phyloP scores from a whole-genome alignment of 192 early-diverging fungal species.

The Backusella luteola region DNA sequence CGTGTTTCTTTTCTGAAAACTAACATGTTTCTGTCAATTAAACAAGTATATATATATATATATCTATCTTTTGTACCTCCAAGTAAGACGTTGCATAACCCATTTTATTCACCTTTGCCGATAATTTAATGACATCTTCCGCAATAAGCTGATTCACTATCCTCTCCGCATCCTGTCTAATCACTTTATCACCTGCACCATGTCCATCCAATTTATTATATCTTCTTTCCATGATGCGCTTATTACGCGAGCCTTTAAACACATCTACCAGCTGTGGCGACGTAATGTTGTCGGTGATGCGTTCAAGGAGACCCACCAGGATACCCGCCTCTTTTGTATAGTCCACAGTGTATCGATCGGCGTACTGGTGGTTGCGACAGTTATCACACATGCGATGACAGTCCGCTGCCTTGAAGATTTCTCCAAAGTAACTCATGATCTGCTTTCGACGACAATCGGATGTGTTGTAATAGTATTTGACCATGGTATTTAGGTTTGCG shows the following conservation, averaged over 20 bases:
- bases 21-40: no score
- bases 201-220: slow-evolving; percentile 53
- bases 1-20: not conserved
- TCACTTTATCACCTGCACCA: slow-evolving; percentile 52
- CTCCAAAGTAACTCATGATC: slow-evolving; percentile 90
- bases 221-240: slow-evolving; percentile 36
- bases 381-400: slow-evolving; percentile 90
- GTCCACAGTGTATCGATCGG: slow-evolving; percentile 41
- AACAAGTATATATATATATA: no score
- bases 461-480: slow-evolving; percentile 83
- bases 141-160: slow-evolving; percentile 51
- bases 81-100: slow-evolving; percentile 48
- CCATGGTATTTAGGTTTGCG: slow-evolving; percentile 63
- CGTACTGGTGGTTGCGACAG: slow-evolving; percentile 49
- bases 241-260: slow-evolving; percentile 67
- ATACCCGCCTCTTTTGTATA: slow-evolving; percentile 52
- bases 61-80: not conserved
- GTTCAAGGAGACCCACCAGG: slow-evolving; percentile 50
- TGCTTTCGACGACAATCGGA: slow-evolving; percentile 86
- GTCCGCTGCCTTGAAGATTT: slow-evolving; percentile 59
- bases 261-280: slow-evolving; percentile 70
- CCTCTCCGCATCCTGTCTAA: slow-evolving; percentile 58
- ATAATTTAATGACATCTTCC: slow-evolving; percentile 63
- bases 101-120: slow-evolving; percentile 54
- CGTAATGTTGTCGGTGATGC: slow-evolving; percentile 53